Conservation (phyloP, 441 rosid species). For the Pelargonium fulgidum region DNA sequence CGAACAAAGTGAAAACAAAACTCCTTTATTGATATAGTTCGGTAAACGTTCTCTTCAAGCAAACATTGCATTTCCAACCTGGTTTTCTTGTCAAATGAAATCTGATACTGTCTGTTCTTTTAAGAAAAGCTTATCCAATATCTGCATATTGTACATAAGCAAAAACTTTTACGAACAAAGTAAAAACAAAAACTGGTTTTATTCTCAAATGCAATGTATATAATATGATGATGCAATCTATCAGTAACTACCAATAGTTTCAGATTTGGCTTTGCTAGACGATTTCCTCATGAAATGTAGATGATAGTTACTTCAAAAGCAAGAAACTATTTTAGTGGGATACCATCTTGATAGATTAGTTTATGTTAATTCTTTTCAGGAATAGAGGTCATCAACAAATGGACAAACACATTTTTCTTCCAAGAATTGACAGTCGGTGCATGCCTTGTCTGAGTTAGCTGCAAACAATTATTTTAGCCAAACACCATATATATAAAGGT, state of each 20-base stretch:
- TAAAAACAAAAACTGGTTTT: too few relatives aligned
- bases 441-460: background rate
- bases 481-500: background rate
- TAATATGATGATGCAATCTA: too few relatives aligned
- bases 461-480: background rate
- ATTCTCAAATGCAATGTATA: too few relatives aligned
- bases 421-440: background rate
- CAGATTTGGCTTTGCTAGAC: background rate
- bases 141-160: too few relatives aligned
- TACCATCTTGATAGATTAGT: background rate
- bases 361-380: background rate
- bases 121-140: too few relatives aligned
- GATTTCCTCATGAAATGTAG: background rate
- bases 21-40: too few relatives aligned
- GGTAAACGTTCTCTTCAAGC: too few relatives aligned
- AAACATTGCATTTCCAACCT: background rate
- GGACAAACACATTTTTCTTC: constrained; percentile 6
- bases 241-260: background rate
- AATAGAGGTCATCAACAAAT: background rate
- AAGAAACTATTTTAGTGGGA: background rate
- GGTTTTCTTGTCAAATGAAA: background rate
- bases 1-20: too few relatives aligned
- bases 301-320: background rate
- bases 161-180: too few relatives aligned
- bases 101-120: too few relatives aligned